These are phyloP conservation scores for Sarocladium oryzae DNA, from an alignment of 2,329 filamentous ascomycete species.

Conservation along the genomic window DNA sequence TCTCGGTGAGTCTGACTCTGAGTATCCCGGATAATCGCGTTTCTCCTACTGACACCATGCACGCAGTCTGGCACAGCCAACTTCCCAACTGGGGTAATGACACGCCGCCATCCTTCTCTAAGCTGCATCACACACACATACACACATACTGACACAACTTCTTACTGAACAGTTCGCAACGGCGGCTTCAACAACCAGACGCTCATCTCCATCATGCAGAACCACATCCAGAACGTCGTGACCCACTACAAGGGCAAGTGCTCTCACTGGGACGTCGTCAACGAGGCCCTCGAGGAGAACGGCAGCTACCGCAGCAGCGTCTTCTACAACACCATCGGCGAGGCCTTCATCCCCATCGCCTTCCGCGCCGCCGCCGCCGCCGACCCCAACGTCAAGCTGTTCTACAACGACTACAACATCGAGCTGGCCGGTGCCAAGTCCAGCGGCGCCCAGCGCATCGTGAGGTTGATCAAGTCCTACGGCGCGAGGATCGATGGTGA, in stretches of 20 bases:
- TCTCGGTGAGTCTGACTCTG: conserved; percentile 18
- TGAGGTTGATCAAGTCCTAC: conserved; percentile 1
- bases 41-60: too few relatives aligned
- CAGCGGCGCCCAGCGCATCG: conserved; percentile 3
- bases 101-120: conserved; percentile 42
- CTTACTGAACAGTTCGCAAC: background rate
- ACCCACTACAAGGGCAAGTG: conserved; percentile 38
- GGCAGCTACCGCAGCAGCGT: background rate
- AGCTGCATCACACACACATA: background rate
- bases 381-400: conserved; percentile 49
- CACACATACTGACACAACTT: background rate
- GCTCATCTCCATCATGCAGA: conserved; percentile 33
- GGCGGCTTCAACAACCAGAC: background rate
- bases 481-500: background rate
- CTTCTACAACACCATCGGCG: conserved; percentile 33
- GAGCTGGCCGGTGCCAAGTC: conserved; percentile 43
- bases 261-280: conserved; percentile 46
- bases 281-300: conserved; percentile 25
- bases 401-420: conserved; percentile 53
- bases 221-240: conserved; percentile 41
- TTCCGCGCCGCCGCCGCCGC: conserved; percentile 49
- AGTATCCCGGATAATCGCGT: too few relatives aligned
- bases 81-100: conserved; percentile 22
- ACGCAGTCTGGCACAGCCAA: conserved; percentile 39
- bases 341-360: conserved; percentile 49